Evolutionary conservation across 257 asterid species (phyloP).

Genomic region (Verbena officinalis): DNA sequence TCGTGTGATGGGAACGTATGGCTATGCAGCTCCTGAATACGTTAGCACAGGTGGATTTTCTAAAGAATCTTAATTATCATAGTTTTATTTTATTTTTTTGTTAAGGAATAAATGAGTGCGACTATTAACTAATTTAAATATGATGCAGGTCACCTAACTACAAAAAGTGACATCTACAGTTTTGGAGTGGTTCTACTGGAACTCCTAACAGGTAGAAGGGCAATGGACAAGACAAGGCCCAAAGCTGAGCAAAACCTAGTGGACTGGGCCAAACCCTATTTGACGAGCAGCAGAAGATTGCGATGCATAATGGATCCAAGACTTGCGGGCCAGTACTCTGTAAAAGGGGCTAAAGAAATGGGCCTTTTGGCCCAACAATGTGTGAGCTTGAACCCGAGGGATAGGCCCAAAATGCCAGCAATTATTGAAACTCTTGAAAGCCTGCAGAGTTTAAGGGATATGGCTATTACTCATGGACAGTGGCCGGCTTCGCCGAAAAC

Average conservation of each 20-base stretch:
- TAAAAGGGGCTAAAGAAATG: constrained; percentile 80
- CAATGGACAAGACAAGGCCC: constrained; percentile 72
- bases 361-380: constrained; percentile 71
- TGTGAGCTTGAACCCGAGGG: constrained; percentile 76
- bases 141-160: constrained; percentile 82
- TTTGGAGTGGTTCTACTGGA: constrained; percentile 89
- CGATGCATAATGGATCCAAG: constrained; percentile 73
- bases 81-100: neutral
- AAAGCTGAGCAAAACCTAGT: constrained; percentile 72
- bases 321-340: constrained; percentile 77
- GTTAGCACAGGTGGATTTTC: constrained; percentile 72
- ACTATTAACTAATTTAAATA: neutral
- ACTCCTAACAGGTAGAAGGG: constrained; percentile 80
- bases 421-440: constrained; percentile 78
- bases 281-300: constrained; percentile 60
- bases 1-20: constrained; percentile 93
- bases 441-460: constrained; percentile 59
- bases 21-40: constrained; percentile 96
- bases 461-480: constrained; percentile 73
- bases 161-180: constrained; percentile 86
- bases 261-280: constrained; percentile 78
- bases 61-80: no score
- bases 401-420: constrained; percentile 87
- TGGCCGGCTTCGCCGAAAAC: constrained; percentile 62
- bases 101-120: neutral